Evolutionary conservation across 768 basidiomycete genomes (phyloP).

Genomic region (Tulasnella sp.): DNA sequence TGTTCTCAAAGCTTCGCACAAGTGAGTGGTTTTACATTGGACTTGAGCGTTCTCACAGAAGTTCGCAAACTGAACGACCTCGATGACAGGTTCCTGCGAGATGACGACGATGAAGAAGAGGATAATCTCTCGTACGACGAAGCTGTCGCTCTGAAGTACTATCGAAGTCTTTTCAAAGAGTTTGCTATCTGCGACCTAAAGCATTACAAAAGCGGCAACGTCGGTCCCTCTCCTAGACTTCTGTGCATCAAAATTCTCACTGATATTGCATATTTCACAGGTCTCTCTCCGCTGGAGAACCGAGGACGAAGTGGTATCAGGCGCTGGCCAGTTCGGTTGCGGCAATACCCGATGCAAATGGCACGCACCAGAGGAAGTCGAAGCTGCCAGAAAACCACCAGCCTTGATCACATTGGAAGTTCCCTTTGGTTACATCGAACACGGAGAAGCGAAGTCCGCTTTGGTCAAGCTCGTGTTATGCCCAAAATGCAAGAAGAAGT

Average conservation of each 20-base stretch:
- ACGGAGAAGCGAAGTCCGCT: slow-evolving; percentile 69
- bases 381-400: slow-evolving; percentile 41
- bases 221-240: slow-evolving; percentile 46
- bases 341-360: slow-evolving; percentile 83
- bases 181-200: slow-evolving; percentile 92
- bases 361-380: slow-evolving; percentile 50
- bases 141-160: slow-evolving; percentile 84
- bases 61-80: not conserved
- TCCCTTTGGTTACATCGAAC: slow-evolving; percentile 86
- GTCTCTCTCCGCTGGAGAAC: slow-evolving; percentile 94
- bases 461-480: slow-evolving; percentile 93
- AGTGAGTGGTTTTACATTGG: slow-evolving; percentile 38
- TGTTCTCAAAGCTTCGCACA: slow-evolving; percentile 48
- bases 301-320: slow-evolving; percentile 83
- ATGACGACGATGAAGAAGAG: slow-evolving; percentile 47
- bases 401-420: slow-evolving; percentile 77
- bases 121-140: slow-evolving; percentile 72
- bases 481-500: slow-evolving; percentile 72
- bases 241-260: not conserved
- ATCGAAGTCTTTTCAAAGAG: slow-evolving; percentile 85
- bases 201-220: slow-evolving; percentile 91
- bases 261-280: slow-evolving; percentile 45
- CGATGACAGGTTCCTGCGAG: slow-evolving; percentile 71
- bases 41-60: not conserved
- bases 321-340: slow-evolving; percentile 85